Evolutionary conservation across 768 basidiomycete genomes (phyloP), one percentile per base, ranked within the genome.

Genomic region (Kwoniella shandongensis): DNA sequence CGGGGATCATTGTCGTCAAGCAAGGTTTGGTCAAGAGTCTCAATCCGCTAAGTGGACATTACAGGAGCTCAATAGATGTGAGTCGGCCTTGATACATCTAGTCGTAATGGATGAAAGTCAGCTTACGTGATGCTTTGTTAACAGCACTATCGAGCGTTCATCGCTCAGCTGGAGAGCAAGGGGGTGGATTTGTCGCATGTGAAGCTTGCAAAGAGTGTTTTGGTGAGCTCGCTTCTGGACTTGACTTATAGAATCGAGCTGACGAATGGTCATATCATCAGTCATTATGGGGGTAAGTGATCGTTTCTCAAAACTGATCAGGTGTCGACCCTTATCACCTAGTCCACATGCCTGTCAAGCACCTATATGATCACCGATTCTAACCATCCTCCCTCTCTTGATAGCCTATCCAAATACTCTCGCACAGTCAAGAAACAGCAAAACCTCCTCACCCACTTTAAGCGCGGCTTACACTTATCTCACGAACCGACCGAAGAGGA

Each of bases 1-100:
- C 86, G 4, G 85, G 85, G 6, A 76, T 86, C 39, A 84, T 87
- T 52, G 81, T 83, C 0, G 84, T 87, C 23, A 83, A 85, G 63
- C 77, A 84, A 38, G 86, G 85, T 2, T 47, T 81, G 17, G 83
- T 87, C 45, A 80, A 83, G 56, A 83, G 80, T 3, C 74, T 87
- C 2, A 84, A 83, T 2, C 86, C 86, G 2, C 77, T 86, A 3
- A 84, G 83, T 2, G 86, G 86, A 0, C 86, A 88, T 64, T 88
- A 87, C 70, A 78, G 85, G 51, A 84, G 83, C 20, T 81, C 82
- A 0, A 81, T 84, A 29, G 77, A 83, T 49, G 84, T 83, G 54
- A 38, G 79, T 54, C 11, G 25, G 32, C 17, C 12, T 23, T 15
- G 10, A 32, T 12, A 30, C 32, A 32, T 15, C n/a, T n/a, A 12